Evolutionary conservation across 176 grass and related monocot genomes (phyloP), one percentile per base, ranked within the genome.

Genomic region (Aechmea fasciata): DNA sequence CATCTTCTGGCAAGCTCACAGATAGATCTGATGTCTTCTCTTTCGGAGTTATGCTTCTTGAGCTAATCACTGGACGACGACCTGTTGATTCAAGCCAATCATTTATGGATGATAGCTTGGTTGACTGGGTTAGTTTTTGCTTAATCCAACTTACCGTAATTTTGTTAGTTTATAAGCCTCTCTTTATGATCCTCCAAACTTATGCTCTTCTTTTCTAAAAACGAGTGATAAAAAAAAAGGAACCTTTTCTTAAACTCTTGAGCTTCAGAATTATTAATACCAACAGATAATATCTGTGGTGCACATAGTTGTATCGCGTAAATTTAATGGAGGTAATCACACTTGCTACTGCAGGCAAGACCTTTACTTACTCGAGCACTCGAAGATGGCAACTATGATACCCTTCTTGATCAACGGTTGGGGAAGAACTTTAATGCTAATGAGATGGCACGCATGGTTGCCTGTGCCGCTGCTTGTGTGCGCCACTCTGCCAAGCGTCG

Each of bases 11-110:
- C 0, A 87, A 83, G 77, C 76, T 87, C 0, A 83, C 85, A 0
- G 85, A 88, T 3, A 67, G 63, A 20, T 88, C 85, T 0, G 85
- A 88, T 68, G 85, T 88, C 2, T 88, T 88, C 85, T 88, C 85
- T 50, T 88, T 84, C 59, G 85, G 81, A 13, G 81, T 88, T 6
- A 88, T 88, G 85, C 81, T 88, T 53, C 73, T 88, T 20, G 85
- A 88, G 85, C 74, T 88, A 10, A 41, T 88, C 54, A 84, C 86
- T 3, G 81, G 86, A 3, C 59, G 78, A 0, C 66, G 81, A 0
- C 86, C 86, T n/a, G 65, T 88, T 49, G 81, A 84, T 65, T 73
- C 67, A 2, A 5, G 69, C 9, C 59, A 74, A 49, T 47, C 41
- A 14, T 61, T 51, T 14, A 88, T 83, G 81, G 85, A 88, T 14